Percentiles rank a stretch among this genome's conserved stretches.
phyloP scores from a whole-genome alignment of 805 yeast genomes.

The Kodamaea leandrae region DNA sequence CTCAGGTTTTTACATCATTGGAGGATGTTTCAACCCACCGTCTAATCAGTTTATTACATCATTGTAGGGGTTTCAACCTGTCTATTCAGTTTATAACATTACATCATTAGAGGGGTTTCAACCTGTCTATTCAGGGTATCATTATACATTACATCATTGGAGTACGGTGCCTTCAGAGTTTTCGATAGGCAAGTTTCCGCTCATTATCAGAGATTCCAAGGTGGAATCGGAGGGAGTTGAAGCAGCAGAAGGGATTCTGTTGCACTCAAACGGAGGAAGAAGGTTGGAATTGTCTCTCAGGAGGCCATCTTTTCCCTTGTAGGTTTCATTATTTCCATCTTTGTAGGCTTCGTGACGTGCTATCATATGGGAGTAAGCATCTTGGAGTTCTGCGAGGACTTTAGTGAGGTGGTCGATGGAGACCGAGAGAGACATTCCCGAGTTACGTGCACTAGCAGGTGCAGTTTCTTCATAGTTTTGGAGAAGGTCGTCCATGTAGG shows the following conservation, averaged over 20 bases:
- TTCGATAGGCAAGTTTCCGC: no score
- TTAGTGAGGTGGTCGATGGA: conserved; percentile 6
- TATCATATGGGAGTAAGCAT: conserved; percentile 3
- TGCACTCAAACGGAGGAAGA: background rate
- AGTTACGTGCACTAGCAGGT: background rate
- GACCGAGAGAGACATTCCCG: conserved; percentile 1
- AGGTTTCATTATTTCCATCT: background rate
- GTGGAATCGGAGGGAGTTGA: no score
- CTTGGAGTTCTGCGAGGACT: conserved; percentile 5
- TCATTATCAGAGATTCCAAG: background rate
- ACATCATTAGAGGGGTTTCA: no score
- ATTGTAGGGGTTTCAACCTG: no score
- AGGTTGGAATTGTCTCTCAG: no score
- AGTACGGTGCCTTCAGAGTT: no score
- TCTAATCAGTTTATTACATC: no score
- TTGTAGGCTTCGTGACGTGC: background rate
- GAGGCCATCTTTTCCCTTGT: background rate
- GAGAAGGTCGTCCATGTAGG: conserved; percentile 3
- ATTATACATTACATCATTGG: no score
- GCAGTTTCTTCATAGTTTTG: conserved; percentile 4
- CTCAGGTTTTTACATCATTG: no score
- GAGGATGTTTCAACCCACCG: no score
- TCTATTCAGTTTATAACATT: no score
- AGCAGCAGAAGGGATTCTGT: background rate
- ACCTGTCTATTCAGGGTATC: no score